Conservation (phyloP, 441 rosid species). For the Erysimum cheiri region DNA sequence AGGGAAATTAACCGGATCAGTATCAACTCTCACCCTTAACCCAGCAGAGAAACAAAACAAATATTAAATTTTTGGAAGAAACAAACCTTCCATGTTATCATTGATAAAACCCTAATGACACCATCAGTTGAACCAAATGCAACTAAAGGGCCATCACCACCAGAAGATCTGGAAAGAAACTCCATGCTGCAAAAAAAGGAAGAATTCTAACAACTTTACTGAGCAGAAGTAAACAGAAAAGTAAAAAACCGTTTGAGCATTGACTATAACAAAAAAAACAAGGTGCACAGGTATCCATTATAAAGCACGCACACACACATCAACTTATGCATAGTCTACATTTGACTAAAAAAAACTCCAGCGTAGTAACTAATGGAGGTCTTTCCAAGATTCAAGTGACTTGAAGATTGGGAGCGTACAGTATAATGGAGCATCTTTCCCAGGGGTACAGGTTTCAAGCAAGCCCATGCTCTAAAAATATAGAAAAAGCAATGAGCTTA, state of each 20-base stretch:
- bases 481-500: constrained; percentile 42
- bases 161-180: constrained; percentile 79
- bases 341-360: constrained; percentile 2
- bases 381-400: constrained; percentile 10
- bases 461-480: constrained; percentile 12
- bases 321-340: constrained; percentile 9
- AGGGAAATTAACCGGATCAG: constrained; percentile 27
- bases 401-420: neutral
- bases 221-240: constrained; percentile 6
- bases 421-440: constrained; percentile 1
- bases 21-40: constrained; percentile 28
- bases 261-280: constrained; percentile 15
- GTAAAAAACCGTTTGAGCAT: constrained; percentile 6
- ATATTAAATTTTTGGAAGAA: constrained; percentile 14
- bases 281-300: neutral
- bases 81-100: constrained; percentile 98
- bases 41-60: constrained; percentile 7
- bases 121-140: constrained; percentile 99
- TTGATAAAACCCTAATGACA: constrained; percentile 96
- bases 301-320: constrained; percentile 18
- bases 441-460: neutral
- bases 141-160: constrained; percentile 94
- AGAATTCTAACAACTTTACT: constrained; percentile 17
- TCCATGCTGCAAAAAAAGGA: constrained; percentile 76
- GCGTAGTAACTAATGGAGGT: constrained; percentile 17